A percentile compares a stretch with the other conserved stretches of the same genome.
These are phyloP conservation scores for Acanthamoeba polyphaga DNA, from an alignment of 208 protist species.

Conservation along the genomic window DNA sequence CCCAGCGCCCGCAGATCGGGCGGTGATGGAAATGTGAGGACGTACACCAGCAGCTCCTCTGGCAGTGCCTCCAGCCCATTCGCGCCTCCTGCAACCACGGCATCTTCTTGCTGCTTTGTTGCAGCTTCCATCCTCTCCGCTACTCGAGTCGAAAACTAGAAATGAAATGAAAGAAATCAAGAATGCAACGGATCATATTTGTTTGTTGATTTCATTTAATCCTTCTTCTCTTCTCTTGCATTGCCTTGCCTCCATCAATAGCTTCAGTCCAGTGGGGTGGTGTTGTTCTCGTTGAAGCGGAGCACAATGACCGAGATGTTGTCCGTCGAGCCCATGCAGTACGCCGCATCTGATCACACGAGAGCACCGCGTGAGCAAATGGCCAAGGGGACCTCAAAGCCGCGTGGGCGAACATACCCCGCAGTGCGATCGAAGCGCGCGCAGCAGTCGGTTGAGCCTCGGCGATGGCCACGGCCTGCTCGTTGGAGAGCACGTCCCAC, in stretches of 20 bases:
- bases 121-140: too few relatives aligned
- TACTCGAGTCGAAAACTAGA: too few relatives aligned
- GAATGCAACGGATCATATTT: too few relatives aligned
- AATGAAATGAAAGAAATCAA: too few relatives aligned
- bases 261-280: neutral
- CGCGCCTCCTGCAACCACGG: neutral
- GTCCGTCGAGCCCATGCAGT: slow-evolving; percentile 61
- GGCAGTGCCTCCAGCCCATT: neutral
- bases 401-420: neutral
- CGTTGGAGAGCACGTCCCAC: slow-evolving; percentile 72
- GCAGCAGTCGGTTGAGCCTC: neutral
- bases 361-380: neutral
- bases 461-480: slow-evolving; percentile 27
- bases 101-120: too few relatives aligned
- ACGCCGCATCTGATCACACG: neutral
- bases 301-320: slow-evolving; percentile 65
- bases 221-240: too few relatives aligned
- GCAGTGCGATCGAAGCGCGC: neutral
- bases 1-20: neutral
- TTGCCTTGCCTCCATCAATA: too few relatives aligned
- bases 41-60: slow-evolving; percentile 11
- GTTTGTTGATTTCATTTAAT: too few relatives aligned
- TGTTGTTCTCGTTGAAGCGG: slow-evolving; percentile 30
- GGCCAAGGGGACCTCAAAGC: too few relatives aligned
- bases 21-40: neutral